These are phyloP conservation scores for Pichia terricola DNA, from an alignment of 1,139 yeast species.

Conservation along the genomic window DNA sequence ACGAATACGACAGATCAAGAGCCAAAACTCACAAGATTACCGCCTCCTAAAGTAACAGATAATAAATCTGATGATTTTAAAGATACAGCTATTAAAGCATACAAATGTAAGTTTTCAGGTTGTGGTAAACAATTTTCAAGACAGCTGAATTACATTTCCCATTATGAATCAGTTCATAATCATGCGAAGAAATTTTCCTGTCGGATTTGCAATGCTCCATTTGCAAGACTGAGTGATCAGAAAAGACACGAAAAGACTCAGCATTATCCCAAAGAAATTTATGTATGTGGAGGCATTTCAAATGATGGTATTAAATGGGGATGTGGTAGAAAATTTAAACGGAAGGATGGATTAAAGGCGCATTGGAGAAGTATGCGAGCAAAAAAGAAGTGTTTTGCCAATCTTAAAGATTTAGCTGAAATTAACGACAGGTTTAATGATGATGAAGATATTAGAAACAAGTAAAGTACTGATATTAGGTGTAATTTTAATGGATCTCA, in stretches of 20 bases:
- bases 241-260: slow-evolving; percentile 26
- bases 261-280: slow-evolving; percentile 16
- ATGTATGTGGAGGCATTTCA: slow-evolving; percentile 22
- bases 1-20: too few relatives aligned
- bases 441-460: too few relatives aligned
- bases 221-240: slow-evolving; percentile 26
- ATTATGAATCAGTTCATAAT: slow-evolving; percentile 24
- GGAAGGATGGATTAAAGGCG: slow-evolving; percentile 27
- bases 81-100: slow-evolving; percentile 32
- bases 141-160: slow-evolving; percentile 24
- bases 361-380: slow-evolving; percentile 27
- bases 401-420: neutral
- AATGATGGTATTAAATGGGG: slow-evolving; percentile 25
- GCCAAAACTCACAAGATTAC: neutral
- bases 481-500: too few relatives aligned
- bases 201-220: slow-evolving; percentile 19
- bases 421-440: too few relatives aligned
- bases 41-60: neutral
- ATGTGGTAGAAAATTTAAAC: slow-evolving; percentile 24
- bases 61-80: neutral
- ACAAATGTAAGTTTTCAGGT: slow-evolving; percentile 46
- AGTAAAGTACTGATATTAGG: too few relatives aligned
- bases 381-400: slow-evolving; percentile 22
- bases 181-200: slow-evolving; percentile 25
- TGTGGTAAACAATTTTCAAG: slow-evolving; percentile 24